Evolutionary conservation across 441 rosid genomes (phyloP).

Genomic region (Viola pubescens): DNA sequence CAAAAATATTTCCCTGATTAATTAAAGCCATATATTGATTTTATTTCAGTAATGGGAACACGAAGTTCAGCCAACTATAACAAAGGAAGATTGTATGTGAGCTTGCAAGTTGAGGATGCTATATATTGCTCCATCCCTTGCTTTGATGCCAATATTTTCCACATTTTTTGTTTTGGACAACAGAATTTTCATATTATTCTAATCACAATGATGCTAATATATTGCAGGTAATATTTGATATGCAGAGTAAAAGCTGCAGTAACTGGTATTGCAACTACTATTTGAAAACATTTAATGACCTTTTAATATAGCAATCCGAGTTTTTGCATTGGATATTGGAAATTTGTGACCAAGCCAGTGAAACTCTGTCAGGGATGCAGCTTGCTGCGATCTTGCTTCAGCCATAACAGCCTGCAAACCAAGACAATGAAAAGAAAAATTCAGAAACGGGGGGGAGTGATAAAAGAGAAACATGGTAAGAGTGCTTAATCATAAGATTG

Average conservation of each 20-base stretch:
- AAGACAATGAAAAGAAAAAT: conserved; percentile 7
- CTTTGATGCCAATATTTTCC: not conserved
- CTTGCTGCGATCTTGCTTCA: conserved; percentile 76
- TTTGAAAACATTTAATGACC: conserved; percentile 27
- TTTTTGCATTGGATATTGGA: conserved; percentile 90
- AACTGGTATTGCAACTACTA: not conserved
- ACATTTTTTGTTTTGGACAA: too few species aligned
- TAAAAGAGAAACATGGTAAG: conserved; percentile 1
- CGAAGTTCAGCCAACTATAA: not conserved
- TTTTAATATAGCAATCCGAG: conserved; percentile 62
- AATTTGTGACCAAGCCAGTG: conserved; percentile 90
- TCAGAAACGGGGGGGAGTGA: not conserved
- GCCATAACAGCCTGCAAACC: conserved; percentile 64
- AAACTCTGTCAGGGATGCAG: conserved; percentile 87
- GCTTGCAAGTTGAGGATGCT: too few species aligned
- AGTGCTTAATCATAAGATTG: too few species aligned
- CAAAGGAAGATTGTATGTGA: not conserved
- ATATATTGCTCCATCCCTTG: too few species aligned
- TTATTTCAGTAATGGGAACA: not conserved
- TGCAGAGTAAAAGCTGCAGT: too few species aligned
- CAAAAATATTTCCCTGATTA: not conserved
- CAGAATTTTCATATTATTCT: too few species aligned
- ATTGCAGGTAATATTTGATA: too few species aligned
- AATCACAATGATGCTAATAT: too few species aligned
- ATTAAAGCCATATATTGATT: not conserved